These are phyloP conservation scores for Dactylonectria estremocensis DNA, from an alignment of 2,329 filamentous ascomycete species.

Conservation along the genomic window DNA sequence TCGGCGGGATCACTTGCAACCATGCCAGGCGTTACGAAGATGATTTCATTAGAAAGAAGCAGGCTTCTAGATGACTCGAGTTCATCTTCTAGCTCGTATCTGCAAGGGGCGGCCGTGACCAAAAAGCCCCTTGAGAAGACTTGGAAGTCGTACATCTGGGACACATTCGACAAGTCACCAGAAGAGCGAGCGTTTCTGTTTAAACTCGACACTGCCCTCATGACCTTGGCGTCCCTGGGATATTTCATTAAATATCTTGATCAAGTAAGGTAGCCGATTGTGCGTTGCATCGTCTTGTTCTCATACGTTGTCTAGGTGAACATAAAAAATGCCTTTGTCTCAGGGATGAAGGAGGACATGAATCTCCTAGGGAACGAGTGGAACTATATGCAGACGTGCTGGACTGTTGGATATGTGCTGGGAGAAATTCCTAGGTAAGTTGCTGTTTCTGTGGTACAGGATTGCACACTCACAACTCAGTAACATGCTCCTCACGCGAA, in stretches of 20 bases:
- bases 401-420: slow-evolving; percentile 74
- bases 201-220: slow-evolving; percentile 59
- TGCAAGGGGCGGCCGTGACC: background rate
- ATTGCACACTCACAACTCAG: slow-evolving; percentile 25
- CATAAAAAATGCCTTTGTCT: slow-evolving; percentile 52
- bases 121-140: slow-evolving; percentile 17
- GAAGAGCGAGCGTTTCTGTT: slow-evolving; percentile 60
- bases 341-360: slow-evolving; percentile 67
- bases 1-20: background rate
- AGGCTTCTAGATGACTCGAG: rapidly evolving
- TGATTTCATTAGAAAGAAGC: background rate
- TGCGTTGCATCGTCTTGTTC: rapidly evolving
- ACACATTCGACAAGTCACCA: slow-evolving; percentile 61
- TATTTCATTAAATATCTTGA: slow-evolving; percentile 60
- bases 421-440: slow-evolving; percentile 54
- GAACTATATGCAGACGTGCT: slow-evolving; percentile 68
- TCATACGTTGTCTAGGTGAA: slow-evolving; percentile 35
- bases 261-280: slow-evolving; percentile 38
- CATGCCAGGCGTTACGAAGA: slow-evolving; percentile 19
- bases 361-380: slow-evolving; percentile 60
- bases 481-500: slow-evolving; percentile 56
- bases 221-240: slow-evolving; percentile 54
- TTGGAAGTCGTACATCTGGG: slow-evolving; percentile 66
- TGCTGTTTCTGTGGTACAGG: rapidly evolving
- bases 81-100: slow-evolving; percentile 21